A percentile compares a stretch with the other conserved stretches of the same genome.
phyloP scores from a whole-genome alignment of 208 protist genomes.

The Acanthamoeba healyi region DNA sequence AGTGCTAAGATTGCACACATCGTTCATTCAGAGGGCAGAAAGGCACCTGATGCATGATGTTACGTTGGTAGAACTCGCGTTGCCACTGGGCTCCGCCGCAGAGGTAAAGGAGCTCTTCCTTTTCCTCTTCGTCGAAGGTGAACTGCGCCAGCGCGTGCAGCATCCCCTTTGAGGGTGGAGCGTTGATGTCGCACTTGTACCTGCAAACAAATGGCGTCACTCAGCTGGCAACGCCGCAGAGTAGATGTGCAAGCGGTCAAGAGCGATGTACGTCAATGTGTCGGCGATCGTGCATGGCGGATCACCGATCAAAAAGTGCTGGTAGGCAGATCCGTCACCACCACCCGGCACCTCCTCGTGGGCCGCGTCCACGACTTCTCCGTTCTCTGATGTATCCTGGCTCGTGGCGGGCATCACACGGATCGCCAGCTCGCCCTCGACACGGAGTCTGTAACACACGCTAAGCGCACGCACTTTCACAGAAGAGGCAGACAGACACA shows the following conservation, averaged over 20 bases:
- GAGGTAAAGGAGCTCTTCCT: conserved; percentile 63
- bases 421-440: not conserved
- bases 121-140: conserved; percentile 61
- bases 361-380: not conserved
- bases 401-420: not conserved
- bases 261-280: not conserved
- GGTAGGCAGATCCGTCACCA: too few species aligned
- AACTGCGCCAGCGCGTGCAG: conserved; percentile 56
- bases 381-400: too few species aligned
- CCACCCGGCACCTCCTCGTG: too few species aligned
- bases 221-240: not conserved
- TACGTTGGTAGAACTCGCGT: conserved; percentile 49
- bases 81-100: conserved; percentile 8
- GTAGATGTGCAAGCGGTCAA: not conserved
- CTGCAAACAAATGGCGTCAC: conserved; percentile 3
- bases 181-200: conserved; percentile 55
- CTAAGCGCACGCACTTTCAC: not conserved
- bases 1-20: too few species aligned
- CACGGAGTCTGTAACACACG: not conserved
- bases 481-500: not conserved
- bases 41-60: not conserved
- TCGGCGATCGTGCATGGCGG: not conserved
- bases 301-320: not conserved
- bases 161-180: not conserved
- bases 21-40: too few species aligned